phyloP scores from a whole-genome alignment of 2,329 filamentous ascomycete species.

The Dendryphion nanum region DNA sequence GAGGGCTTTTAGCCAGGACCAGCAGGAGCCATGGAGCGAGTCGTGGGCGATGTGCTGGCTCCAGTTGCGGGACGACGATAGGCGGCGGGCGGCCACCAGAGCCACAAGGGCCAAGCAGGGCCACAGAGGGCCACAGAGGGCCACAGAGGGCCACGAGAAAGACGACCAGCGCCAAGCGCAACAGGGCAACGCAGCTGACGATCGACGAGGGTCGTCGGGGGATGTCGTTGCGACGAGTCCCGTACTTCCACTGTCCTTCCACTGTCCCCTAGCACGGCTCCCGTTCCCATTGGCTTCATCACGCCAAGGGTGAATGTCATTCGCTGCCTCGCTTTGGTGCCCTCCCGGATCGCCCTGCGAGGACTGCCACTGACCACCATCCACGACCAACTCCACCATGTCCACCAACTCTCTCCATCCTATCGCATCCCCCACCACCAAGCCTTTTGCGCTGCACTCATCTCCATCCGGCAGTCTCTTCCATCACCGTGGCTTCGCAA shows the following conservation, averaged over 20 bases:
- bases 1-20: constrained; percentile 31
- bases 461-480: constrained; percentile 16
- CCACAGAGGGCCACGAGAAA: too few species aligned
- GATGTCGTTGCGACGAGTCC: too few species aligned
- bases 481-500: too few species aligned
- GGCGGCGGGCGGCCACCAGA: constrained; percentile 16
- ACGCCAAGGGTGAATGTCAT: constrained; percentile 11
- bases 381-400: background rate
- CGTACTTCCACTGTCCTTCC: too few species aligned
- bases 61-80: constrained; percentile 15
- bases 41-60: too few species aligned
- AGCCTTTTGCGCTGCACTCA: constrained; percentile 15
- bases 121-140: background rate
- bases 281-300: constrained; percentile 17
- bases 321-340: constrained; percentile 33
- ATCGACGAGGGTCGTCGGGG: too few species aligned
- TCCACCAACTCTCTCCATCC: too few species aligned
- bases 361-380: background rate
- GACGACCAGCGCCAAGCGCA: constrained; percentile 20
- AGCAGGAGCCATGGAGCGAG: too few species aligned
- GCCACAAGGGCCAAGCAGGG: background rate
- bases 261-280: background rate
- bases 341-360: background rate
- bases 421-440: too few species aligned
- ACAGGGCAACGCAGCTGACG: constrained; percentile 27